These are phyloP conservation scores for Penicillium robsamsonii DNA, from an alignment of 495 filamentous ascomycete genomes.

Conservation along the genomic window DNA sequence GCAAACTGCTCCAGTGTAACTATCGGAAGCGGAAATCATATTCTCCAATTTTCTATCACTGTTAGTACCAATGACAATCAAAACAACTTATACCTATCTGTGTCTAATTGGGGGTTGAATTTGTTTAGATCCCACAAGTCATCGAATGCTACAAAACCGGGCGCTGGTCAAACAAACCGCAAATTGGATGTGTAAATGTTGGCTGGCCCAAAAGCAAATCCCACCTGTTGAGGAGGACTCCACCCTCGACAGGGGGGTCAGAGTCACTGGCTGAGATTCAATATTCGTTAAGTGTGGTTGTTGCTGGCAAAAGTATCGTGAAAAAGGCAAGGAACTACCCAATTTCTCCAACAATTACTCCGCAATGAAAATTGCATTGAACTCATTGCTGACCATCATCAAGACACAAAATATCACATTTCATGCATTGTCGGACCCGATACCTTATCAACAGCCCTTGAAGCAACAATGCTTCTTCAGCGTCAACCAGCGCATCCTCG, in stretches of 20 bases:
- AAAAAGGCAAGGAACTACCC: neutral
- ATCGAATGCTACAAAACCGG: conserved; percentile 3
- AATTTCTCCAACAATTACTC: neutral
- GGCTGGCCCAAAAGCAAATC: neutral
- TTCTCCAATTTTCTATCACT: conserved; percentile 1
- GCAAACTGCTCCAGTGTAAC: conserved; percentile 4
- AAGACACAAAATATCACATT: neutral
- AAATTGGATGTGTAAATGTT: neutral
- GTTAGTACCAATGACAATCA: neutral
- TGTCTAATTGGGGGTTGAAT: neutral
- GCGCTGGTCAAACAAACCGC: neutral
- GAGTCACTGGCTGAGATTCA: neutral
- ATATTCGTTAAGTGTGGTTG: neutral
- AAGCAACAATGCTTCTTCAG: neutral
- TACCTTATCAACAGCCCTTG: neutral
- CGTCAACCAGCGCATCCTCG: neutral
- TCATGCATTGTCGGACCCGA: neutral
- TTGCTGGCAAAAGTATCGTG: neutral
- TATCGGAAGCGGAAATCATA: neutral
- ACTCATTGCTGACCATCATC: neutral
- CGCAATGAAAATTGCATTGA: no score
- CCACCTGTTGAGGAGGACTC: neutral
- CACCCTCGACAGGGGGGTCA: neutral
- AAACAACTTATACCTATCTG: neutral
- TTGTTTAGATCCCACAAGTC: neutral